phyloP scores from a whole-genome alignment of 768 basidiomycete species.

The Neoboletus magnificus region DNA sequence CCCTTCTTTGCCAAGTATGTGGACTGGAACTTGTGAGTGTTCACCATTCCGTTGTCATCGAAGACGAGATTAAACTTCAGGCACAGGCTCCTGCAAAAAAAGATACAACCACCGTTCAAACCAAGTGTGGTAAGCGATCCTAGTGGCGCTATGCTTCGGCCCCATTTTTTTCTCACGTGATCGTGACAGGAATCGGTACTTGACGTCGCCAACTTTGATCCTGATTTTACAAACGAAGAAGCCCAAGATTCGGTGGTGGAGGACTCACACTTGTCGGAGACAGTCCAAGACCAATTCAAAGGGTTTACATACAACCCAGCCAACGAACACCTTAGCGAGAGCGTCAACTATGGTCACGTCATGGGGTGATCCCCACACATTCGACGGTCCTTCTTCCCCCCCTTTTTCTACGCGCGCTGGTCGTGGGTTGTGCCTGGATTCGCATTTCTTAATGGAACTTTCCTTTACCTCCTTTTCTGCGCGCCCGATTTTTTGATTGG shows the following conservation, averaged over 20 bases:
- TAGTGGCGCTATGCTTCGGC: neutral
- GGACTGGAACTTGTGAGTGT: slow-evolving; percentile 76
- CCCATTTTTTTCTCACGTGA: neutral
- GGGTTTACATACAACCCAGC: slow-evolving; percentile 88
- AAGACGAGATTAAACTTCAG: slow-evolving; percentile 1
- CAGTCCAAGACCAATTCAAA: slow-evolving; percentile 93
- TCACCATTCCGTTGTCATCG: neutral
- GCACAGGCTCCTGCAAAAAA: slow-evolving; percentile 76
- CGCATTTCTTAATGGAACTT: neutral
- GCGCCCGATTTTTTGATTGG: no score
- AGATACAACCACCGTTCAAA: slow-evolving; percentile 97
- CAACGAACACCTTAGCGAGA: slow-evolving; percentile 82
- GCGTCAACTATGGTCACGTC: slow-evolving; percentile 57
- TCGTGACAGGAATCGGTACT: slow-evolving; percentile 74
- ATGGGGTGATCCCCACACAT: slow-evolving; percentile 25
- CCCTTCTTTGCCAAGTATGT: slow-evolving; percentile 93
- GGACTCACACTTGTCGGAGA: slow-evolving; percentile 88
- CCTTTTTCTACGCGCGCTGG: slow-evolving; percentile 16
- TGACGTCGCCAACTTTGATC: slow-evolving; percentile 95
- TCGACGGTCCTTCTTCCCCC: neutral
- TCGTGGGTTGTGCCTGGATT: slow-evolving; percentile 10
- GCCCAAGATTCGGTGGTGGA: slow-evolving; percentile 95
- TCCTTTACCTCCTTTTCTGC: neutral
- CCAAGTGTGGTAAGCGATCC: slow-evolving; percentile 76
- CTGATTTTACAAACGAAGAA: slow-evolving; percentile 95